Percentiles rank a stretch among this genome's conserved stretches.
Evolutionary conservation across 345 rosid species (phyloP).

Genomic region (Diplotaxis tenuifolia): DNA sequence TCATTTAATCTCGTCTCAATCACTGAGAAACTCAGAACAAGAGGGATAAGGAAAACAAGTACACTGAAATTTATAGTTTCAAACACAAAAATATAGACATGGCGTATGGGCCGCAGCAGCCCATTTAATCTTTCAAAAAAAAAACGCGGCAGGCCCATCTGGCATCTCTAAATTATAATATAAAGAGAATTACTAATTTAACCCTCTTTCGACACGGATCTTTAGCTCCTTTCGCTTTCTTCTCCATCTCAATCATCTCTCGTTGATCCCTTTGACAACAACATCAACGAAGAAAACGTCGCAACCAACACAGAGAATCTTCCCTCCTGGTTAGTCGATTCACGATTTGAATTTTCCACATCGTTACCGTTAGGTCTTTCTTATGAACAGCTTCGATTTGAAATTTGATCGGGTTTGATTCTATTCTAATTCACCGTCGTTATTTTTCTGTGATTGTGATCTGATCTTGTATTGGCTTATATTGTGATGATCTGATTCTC

Average conservation of each 20-base stretch:
- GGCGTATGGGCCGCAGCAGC: not conserved
- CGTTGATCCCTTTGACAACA: slow-evolving; percentile 17
- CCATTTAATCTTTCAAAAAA: not conserved
- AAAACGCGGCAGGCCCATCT: not conserved
- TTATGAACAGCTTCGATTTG: not conserved
- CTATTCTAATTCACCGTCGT: not conserved
- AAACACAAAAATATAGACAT: not conserved
- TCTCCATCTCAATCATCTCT: slow-evolving; percentile 1
- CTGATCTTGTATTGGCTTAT: slow-evolving; percentile 2
- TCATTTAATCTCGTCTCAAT: not conserved
- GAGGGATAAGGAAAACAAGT: not conserved
- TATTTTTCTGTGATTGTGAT: not conserved
- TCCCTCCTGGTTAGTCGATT: slow-evolving; percentile 26
- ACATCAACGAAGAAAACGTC: not conserved
- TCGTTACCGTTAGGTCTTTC: not conserved
- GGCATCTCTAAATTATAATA: not conserved
- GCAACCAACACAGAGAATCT: not conserved
- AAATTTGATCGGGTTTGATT: slow-evolving; percentile 7
- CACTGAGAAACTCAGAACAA: no score
- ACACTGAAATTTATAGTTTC: not conserved
- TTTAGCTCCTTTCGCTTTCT: not conserved
- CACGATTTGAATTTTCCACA: not conserved
- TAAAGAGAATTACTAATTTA: slow-evolving; percentile 10
- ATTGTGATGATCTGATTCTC: slow-evolving; percentile 18
- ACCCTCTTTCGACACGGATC: slow-evolving; percentile 3